Base-by-base conservation (phyloP, 73 alveolate genomes). In the Uronychia setigera region DNA sequence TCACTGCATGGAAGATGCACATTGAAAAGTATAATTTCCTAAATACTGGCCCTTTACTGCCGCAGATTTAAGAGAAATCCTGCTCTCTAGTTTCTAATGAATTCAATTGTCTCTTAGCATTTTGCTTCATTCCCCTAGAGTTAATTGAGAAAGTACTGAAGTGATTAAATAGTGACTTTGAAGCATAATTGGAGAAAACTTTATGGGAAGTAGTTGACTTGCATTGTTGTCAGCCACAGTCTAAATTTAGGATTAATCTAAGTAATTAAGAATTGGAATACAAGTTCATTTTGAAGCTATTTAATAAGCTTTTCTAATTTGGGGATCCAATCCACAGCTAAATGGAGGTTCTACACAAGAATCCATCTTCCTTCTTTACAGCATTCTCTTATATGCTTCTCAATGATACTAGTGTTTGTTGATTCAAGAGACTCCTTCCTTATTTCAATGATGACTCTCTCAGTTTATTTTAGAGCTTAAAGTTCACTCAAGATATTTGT, bases 1-100 rank as follows among this genome's bases (percentile, higher is more conserved):
- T 97, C 26, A 96, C 90, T 32, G 99, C 97, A 91, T 97, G 99
- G 96, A 95, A 97, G 87, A 86, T 78, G 35, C 83, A 76, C 58
- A 86, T 28, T 33, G 92, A 85, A 32, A 78, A 86, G 35, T 78
- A 79, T 26, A 86, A 83, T 30, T 46, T 78, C 57, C 87, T 78
- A 34, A 79, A 79, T 31, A 46, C 83, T 27, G 81, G 74, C 83
- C 58, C 59, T 67, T 80, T 79, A 13, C 26, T 74, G 11, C 82
- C 80, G 79, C 83, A 58, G 26, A 58, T 29, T 32, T 78, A 29
- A 1, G 57, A 30, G 79, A 26, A 86, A 33, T 78, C 87, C 31
- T 46, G 74, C n/a, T 74, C n/a, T n/a, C n/a, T n/a, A 46, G 67
- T 11, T 5, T 19, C 58, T 1, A 78, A 59, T 1, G 92, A 78